Evolutionary conservation across 192 early-diverging fungal species (phyloP), one percentile per base, ranked within the genome.

Genomic region (Podila verticillata): DNA sequence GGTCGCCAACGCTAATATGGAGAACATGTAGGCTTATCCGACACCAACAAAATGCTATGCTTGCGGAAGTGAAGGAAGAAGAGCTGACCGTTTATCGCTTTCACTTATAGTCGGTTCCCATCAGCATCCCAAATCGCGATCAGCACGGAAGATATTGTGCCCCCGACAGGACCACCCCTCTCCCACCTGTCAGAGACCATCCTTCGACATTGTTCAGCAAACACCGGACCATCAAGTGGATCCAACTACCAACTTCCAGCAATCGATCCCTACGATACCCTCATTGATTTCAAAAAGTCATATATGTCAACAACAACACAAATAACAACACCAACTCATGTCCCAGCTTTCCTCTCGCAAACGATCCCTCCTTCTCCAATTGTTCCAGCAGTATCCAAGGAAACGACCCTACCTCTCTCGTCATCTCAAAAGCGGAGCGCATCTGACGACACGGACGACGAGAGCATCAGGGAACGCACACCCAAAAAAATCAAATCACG

Each of bases 221-320:
- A 28, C 2, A 28, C 13, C 0, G 9, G 30, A 17, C 22, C 28
- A 39, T 17, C 51, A 26, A 24, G 24, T 54, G n/a, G 51, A 54
- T 5, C 51, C 22, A 54, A 7, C 20, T 58, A 68, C 44, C 32
- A 62, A 30, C 39, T 80, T 32, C 70, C 64, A 7, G 26, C 2
- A 35, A 68, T 80, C 31, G 57, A 80, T 6, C 69, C 69, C n/a
- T 63, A 51, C n/a, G 48, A 70, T 24, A 29, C 57, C 1, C 60
- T 78, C 20, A 8, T 65, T 35, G 31, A 66, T 32, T 26, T 75
- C 24, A 19, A 30, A 22, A 17, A 47, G 31, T 48, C 28, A 7
- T 47, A 28, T 22, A 3, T 35, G 6, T 12, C 5, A 35, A 44
- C 28, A 4, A 24, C 47, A 63, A 8, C 58, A 57, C 24, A 26